phyloP scores from a whole-genome alignment of 228 moss, liverwort and hornwort genomes.

The Sphagnum magellanicum region DNA sequence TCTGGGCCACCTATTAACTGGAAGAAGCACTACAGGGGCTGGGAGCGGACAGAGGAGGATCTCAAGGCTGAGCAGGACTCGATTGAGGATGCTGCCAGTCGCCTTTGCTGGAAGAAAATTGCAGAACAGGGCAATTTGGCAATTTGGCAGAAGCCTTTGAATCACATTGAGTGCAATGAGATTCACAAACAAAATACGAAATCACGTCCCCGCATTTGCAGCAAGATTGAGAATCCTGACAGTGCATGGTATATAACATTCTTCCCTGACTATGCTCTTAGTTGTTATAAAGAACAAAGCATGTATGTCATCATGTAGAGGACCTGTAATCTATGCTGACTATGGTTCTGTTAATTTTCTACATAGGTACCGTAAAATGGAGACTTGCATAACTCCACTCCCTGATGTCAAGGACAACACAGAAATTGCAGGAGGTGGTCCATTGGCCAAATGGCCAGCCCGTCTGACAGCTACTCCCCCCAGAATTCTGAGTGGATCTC shows the following conservation, averaged over 20 bases:
- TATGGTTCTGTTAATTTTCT: neutral
- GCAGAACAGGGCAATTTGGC: conserved; percentile 86
- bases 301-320: neutral
- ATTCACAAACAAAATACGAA: conserved; percentile 33
- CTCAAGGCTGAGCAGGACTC: conserved; percentile 71
- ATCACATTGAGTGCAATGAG: conserved; percentile 69
- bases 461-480: conserved; percentile 75
- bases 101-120: conserved; percentile 84
- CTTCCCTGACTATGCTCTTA: neutral
- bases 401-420: conserved; percentile 45
- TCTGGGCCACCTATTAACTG: conserved; percentile 98
- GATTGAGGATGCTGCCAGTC: conserved; percentile 73
- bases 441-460: conserved; percentile 75
- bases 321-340: neutral
- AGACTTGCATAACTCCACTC: conserved; percentile 87
- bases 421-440: conserved; percentile 59
- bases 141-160: conserved; percentile 87
- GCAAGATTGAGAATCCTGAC: conserved; percentile 77
- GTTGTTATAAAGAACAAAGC: no score
- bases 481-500: conserved; percentile 65
- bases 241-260: conserved; percentile 51
- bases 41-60: conserved; percentile 75
- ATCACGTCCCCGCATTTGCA: conserved; percentile 74
- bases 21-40: conserved; percentile 74
- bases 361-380: conserved; percentile 82